These are phyloP conservation scores for Plasmodium gonderi DNA, from an alignment of 169 alveolate genomes.

Conservation along the genomic window DNA sequence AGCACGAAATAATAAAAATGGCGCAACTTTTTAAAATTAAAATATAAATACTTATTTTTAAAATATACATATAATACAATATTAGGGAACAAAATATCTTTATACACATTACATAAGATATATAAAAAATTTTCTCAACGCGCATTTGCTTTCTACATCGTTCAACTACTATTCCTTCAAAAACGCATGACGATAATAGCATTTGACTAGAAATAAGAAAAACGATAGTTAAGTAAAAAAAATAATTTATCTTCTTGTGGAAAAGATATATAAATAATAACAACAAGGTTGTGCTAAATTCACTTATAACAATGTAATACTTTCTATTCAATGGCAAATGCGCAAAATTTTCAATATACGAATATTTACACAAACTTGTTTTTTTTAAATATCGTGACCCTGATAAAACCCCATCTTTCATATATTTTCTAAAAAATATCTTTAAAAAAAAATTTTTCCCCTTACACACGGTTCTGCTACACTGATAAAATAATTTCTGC, in stretches of 20 bases:
- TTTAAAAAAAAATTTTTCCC: constrained; percentile 21
- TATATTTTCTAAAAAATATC: constrained; percentile 44
- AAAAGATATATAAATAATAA: constrained; percentile 39
- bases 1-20: constrained; percentile 38
- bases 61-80: constrained; percentile 42
- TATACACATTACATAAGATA: constrained; percentile 66
- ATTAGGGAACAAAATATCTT: constrained; percentile 59
- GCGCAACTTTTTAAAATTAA: constrained; percentile 48
- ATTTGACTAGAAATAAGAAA: constrained; percentile 46
- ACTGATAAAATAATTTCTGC: constrained; percentile 7
- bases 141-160: constrained; percentile 34
- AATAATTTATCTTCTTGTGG: constrained; percentile 38
- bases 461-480: constrained; percentile 23
- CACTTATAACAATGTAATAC: constrained; percentile 54
- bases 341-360: constrained; percentile 15
- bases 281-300: constrained; percentile 20
- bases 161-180: constrained; percentile 71
- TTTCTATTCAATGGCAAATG: constrained; percentile 59
- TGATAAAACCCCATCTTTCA: constrained; percentile 43
- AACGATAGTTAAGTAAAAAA: constrained; percentile 16
- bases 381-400: constrained; percentile 29
- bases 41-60: constrained; percentile 40
- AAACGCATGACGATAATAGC: constrained; percentile 57
- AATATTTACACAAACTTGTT: neutral
- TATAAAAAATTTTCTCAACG: constrained; percentile 49